phyloP scores from a whole-genome alignment of 2,329 filamentous ascomycete genomes.

The Emmonsiellopsis sp. region DNA sequence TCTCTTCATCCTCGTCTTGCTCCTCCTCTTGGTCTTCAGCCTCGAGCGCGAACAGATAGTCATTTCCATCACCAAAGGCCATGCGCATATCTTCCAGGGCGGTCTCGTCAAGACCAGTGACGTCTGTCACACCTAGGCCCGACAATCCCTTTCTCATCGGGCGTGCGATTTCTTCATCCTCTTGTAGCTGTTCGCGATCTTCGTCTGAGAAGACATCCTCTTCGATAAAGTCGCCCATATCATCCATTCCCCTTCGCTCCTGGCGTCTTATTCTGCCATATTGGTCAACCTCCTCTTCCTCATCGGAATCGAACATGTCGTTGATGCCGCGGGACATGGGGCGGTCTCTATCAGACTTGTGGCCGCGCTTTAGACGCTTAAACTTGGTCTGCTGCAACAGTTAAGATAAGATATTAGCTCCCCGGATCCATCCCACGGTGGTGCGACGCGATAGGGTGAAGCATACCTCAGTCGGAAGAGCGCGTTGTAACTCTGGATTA shows the following conservation, averaged over 20 bases:
- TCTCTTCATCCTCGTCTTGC: constrained; percentile 66
- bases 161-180: constrained; percentile 81
- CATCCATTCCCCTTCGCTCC: constrained; percentile 55
- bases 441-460: neutral
- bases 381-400: constrained; percentile 62
- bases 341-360: constrained; percentile 55
- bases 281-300: constrained; percentile 55
- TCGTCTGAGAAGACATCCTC: constrained; percentile 89
- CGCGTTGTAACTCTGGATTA: constrained; percentile 59
- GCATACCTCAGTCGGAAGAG: constrained; percentile 59
- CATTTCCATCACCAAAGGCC: constrained; percentile 90
- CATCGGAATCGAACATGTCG: constrained; percentile 93
- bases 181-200: constrained; percentile 62
- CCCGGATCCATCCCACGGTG: neutral
- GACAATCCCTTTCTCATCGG: constrained; percentile 61
- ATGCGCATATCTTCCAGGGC: constrained; percentile 91
- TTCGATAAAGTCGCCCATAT: constrained; percentile 94
- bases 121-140: constrained; percentile 62
- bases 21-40: constrained; percentile 77
- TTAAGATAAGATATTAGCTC: constrained; percentile 2
- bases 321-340: constrained; percentile 64
- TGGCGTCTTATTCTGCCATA: constrained; percentile 33
- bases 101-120: constrained; percentile 79
- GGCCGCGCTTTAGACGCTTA: constrained; percentile 91
- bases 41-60: constrained; percentile 90